phyloP scores from a whole-genome alignment of 768 basidiomycete genomes.

The Mycena galericulata region DNA sequence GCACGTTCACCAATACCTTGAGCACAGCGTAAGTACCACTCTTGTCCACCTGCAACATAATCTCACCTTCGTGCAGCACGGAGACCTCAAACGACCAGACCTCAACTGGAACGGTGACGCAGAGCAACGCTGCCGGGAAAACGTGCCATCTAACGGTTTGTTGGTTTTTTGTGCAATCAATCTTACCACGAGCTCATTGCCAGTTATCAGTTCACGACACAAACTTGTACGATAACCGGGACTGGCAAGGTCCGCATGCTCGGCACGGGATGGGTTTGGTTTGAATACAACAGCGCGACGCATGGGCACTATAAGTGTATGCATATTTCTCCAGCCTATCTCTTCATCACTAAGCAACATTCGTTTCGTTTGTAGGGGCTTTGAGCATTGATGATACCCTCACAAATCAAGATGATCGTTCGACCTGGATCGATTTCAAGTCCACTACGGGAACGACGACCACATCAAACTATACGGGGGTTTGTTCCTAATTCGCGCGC shows the following conservation, averaged over 20 bases:
- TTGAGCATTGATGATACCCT: constrained; percentile 17
- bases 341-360: background rate
- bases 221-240: constrained; percentile 27
- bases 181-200: background rate
- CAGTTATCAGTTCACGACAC: constrained; percentile 8
- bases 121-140: constrained; percentile 15
- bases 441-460: constrained; percentile 6
- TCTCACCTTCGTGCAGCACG: background rate
- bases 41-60: background rate
- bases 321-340: background rate
- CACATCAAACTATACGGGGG: constrained; percentile 10
- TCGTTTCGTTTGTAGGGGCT: constrained; percentile 14
- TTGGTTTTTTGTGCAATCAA: background rate
- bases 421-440: constrained; percentile 24
- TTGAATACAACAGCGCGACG: constrained; percentile 26
- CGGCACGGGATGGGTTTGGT: constrained; percentile 35
- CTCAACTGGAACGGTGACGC: constrained; percentile 1
- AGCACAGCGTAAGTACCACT: constrained; percentile 5
- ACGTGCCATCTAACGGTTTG: constrained; percentile 22
- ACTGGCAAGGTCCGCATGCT: constrained; percentile 22
- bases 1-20: constrained; percentile 15
- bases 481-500: background rate
- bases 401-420: constrained; percentile 27
- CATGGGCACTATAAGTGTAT: constrained; percentile 30
- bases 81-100: background rate